Evolutionary conservation across 176 grass and related monocot species (phyloP).

Genomic region (Carex pumila): DNA sequence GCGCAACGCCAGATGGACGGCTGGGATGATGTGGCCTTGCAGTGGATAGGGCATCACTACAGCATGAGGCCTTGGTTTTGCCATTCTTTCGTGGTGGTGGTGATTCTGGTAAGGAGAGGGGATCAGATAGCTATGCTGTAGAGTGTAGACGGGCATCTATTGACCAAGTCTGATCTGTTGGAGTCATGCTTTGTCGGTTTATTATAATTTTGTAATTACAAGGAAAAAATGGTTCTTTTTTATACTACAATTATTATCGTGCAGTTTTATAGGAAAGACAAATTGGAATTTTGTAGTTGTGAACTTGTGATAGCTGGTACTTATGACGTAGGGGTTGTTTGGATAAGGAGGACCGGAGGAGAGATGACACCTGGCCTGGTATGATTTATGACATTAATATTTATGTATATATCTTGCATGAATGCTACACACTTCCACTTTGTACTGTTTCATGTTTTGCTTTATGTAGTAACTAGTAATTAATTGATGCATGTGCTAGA

Average conservation of each 20-base stretch:
- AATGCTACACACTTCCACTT: no score
- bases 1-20: conserved; percentile 41
- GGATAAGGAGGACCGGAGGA: neutral
- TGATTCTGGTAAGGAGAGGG: no score
- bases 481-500: no score
- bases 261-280: neutral
- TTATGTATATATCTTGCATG: neutral
- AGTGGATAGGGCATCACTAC: conserved; percentile 51
- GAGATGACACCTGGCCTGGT: neutral
- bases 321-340: neutral
- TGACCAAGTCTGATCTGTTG: neutral
- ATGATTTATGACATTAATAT: neutral
- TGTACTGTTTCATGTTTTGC: no score
- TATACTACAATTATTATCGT: neutral
- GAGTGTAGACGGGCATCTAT: neutral
- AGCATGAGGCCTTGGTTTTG: conserved; percentile 39
- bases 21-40: conserved; percentile 67
- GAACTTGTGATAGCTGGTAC: no score
- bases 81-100: neutral
- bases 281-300: neutral
- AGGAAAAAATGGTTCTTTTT: neutral
- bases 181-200: neutral
- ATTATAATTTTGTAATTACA: neutral
- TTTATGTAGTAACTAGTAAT: no score
- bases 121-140: neutral